Conservation (phyloP, 768 basidiomycete genomes). For the Terana coerulea region DNA sequence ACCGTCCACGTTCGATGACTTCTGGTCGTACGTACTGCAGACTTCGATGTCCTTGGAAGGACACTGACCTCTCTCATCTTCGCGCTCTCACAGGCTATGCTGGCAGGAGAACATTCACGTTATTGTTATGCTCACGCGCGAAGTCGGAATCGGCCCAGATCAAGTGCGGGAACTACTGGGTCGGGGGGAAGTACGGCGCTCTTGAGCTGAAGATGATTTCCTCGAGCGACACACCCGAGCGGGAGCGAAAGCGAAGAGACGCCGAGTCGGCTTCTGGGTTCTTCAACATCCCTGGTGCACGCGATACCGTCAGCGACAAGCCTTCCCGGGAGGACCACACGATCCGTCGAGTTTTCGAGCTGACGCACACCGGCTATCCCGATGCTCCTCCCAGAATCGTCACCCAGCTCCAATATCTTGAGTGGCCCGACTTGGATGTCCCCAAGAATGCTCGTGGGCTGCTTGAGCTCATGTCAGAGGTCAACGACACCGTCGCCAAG, state of each 20-base stretch:
- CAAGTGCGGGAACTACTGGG: conserved; percentile 94
- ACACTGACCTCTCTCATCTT: not conserved
- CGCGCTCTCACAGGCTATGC: conserved; percentile 51
- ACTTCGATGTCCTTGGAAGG: not conserved
- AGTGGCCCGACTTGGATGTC: conserved; percentile 97
- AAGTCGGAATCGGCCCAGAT: conserved; percentile 83
- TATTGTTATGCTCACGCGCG: conserved; percentile 95
- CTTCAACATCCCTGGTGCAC: conserved; percentile 37
- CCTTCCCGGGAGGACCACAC: conserved; percentile 16
- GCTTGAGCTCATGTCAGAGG: conserved; percentile 67
- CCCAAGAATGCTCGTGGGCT: conserved; percentile 79
- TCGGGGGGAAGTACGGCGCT: conserved; percentile 63
- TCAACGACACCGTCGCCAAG: conserved; percentile 38
- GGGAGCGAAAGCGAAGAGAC: conserved; percentile 22
- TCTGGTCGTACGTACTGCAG: conserved; percentile 86
- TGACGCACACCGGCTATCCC: conserved; percentile 62
- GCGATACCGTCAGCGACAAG: conserved; percentile 8
- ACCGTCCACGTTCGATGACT: conserved; percentile 84
- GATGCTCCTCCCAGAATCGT: conserved; percentile 59
- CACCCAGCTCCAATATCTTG: conserved; percentile 86
- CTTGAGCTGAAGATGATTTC: conserved; percentile 55
- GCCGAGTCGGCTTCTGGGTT: conserved; percentile 24
- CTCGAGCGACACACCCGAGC: conserved; percentile 43
- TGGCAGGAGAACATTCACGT: conserved; percentile 96
- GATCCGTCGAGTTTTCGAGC: conserved; percentile 63